Percentiles rank a stretch among this genome's conserved stretches.
These are phyloP conservation scores for Dictyostelium firmibasis DNA, from an alignment of 78 protist genomes.

Conservation along the genomic window DNA sequence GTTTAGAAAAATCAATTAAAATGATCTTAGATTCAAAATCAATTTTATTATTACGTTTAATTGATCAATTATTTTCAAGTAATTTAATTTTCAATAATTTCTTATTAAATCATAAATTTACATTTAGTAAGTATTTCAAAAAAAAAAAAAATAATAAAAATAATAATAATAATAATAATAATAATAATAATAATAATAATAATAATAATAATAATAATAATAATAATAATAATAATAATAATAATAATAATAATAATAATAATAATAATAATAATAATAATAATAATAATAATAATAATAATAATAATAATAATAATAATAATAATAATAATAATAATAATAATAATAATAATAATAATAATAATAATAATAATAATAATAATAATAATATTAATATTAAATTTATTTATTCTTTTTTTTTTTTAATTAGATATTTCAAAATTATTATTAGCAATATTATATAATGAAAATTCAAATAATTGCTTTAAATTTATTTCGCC, in stretches of 20 bases:
- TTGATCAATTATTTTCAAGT: neutral
- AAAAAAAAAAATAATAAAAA: too few species aligned
- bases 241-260: too few species aligned
- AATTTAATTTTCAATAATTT: neutral
- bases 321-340: neutral
- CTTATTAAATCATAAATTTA: neutral
- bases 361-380: neutral
- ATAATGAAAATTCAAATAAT: neutral
- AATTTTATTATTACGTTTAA: neutral
- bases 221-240: too few species aligned
- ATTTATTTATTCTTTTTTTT: neutral
- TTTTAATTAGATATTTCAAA: constrained; percentile 7
- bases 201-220: too few species aligned
- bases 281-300: neutral
- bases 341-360: neutral
- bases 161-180: too few species aligned
- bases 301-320: neutral
- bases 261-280: too few species aligned
- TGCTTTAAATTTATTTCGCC: neutral
- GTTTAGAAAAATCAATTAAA: neutral
- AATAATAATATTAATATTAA: neutral
- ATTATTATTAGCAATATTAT: neutral
- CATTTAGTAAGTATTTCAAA: constrained; percentile 11
- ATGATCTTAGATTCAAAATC: constrained; percentile 13
- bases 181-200: too few species aligned